Evolutionary conservation across 169 alveolate species (phyloP).

Genomic region (Eimeria tenella): DNA sequence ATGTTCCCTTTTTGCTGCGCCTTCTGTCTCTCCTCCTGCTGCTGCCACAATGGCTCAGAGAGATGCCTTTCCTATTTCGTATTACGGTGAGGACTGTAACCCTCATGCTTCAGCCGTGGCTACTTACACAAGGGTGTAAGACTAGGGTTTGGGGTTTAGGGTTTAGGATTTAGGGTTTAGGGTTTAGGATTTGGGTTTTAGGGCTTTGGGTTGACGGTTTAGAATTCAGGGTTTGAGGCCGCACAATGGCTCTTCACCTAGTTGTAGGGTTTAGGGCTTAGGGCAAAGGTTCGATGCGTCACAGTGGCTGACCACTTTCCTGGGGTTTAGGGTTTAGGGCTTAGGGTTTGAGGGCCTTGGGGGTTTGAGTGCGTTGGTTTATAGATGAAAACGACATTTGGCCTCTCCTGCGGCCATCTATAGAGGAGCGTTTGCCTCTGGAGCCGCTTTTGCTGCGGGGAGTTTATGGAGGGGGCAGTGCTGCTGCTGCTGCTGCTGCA

Average conservation of each 20-base stretch:
- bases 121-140: not conserved
- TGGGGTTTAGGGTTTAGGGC: constrained; percentile 47
- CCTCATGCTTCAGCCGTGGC: not conserved
- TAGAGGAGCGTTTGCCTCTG: constrained; percentile 73
- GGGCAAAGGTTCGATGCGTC: not conserved
- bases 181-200: no score
- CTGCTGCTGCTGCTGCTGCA: not conserved
- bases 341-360: not conserved
- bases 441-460: constrained; percentile 22
- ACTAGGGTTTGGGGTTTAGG: not conserved
- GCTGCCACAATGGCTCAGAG: constrained; percentile 35
- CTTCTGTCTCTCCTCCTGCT: constrained; percentile 3
- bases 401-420: constrained; percentile 44
- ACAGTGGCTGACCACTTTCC: not conserved
- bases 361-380: not conserved
- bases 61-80: constrained; percentile 36
- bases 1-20: not conserved
- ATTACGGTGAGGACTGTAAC: not conserved
- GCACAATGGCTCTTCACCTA: no score
- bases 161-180: not conserved
- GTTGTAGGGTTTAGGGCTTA: constrained; percentile 16
- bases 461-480: not conserved
- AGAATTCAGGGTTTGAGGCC: not conserved
- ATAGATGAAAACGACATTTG: constrained; percentile 59
- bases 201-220: no score